Evolutionary conservation across 2,329 filamentous ascomycete species (phyloP).

Genomic region (Fusarium scirpi): DNA sequence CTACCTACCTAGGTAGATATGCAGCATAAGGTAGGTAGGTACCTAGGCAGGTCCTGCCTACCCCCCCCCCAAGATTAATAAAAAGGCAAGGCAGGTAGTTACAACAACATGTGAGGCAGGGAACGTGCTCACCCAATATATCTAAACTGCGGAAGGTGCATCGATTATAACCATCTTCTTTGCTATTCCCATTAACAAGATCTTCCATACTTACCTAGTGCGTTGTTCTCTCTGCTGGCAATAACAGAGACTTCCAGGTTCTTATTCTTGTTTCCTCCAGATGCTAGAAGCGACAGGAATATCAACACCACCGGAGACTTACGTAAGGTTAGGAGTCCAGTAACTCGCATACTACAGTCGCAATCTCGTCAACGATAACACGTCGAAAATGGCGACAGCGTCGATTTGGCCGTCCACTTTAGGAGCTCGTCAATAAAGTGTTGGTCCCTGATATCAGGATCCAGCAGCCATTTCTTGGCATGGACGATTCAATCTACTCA

Average conservation of each 20-base stretch:
- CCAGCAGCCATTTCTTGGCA: conserved; percentile 29
- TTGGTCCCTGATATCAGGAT: conserved; percentile 4
- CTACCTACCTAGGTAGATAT: background rate
- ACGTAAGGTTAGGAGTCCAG: background rate
- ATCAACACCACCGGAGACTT: background rate
- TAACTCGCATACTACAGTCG: background rate
- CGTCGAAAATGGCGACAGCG: background rate
- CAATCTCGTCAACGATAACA: background rate
- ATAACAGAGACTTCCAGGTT: background rate
- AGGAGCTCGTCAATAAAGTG: background rate
- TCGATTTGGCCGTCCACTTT: background rate
- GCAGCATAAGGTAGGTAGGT: background rate
- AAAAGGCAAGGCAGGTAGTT: background rate
- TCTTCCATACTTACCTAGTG: background rate
- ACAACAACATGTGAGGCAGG: background rate
- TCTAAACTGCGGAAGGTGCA: background rate
- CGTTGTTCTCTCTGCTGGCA: background rate
- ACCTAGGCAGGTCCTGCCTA: background rate
- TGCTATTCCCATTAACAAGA: background rate
- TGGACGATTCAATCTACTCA: conserved; percentile 33
- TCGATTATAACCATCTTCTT: background rate
- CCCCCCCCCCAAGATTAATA: background rate
- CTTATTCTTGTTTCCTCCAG: background rate
- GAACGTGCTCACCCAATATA: background rate
- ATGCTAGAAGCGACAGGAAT: background rate